A percentile compares a stretch with the other conserved stretches of the same genome.
These are phyloP conservation scores for Xylaria castorea DNA, from an alignment of 495 filamentous ascomycete species.

Conservation along the genomic window DNA sequence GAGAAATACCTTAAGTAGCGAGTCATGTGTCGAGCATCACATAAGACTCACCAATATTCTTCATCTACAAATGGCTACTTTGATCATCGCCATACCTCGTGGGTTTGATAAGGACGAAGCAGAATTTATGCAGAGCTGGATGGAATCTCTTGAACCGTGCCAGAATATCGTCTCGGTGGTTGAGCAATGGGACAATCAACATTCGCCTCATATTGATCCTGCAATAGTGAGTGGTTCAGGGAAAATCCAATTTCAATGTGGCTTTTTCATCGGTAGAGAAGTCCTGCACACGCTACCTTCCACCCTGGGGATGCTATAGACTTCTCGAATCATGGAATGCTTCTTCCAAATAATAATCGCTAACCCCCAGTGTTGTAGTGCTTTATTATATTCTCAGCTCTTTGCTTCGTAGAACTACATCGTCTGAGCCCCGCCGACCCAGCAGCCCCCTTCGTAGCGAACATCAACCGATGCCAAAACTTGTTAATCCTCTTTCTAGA, in stretches of 20 bases:
- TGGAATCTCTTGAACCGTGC: conserved; percentile 29
- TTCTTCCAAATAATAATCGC: neutral
- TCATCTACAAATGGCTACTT: conserved; percentile 32
- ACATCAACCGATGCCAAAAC: conserved; percentile 24
- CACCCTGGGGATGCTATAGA: neutral
- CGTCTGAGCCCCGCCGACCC: conserved; percentile 24
- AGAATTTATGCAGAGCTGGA: conserved; percentile 30
- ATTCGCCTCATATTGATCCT: conserved; percentile 33
- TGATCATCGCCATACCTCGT: conserved; percentile 25
- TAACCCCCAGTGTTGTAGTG: conserved; percentile 7
- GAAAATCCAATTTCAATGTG: neutral
- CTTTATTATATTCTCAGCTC: conserved; percentile 31
- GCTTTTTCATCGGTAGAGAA: neutral
- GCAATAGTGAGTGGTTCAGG: conserved; percentile 25
- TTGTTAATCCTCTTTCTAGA: conserved; percentile 34
- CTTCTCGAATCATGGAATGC: neutral
- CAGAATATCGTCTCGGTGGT: conserved; percentile 32
- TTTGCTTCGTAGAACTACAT: conserved; percentile 34
- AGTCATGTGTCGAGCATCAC: conserved; percentile 33
- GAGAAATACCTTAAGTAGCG: conserved; percentile 33
- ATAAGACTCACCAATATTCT: conserved; percentile 35
- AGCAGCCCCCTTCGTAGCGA: neutral
- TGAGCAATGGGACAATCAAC: conserved; percentile 36
- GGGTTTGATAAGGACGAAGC: conserved; percentile 23
- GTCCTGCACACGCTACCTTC: neutral